Conservation (phyloP, 2,329 filamentous ascomycete species). For the Fusarium poae region DNA sequence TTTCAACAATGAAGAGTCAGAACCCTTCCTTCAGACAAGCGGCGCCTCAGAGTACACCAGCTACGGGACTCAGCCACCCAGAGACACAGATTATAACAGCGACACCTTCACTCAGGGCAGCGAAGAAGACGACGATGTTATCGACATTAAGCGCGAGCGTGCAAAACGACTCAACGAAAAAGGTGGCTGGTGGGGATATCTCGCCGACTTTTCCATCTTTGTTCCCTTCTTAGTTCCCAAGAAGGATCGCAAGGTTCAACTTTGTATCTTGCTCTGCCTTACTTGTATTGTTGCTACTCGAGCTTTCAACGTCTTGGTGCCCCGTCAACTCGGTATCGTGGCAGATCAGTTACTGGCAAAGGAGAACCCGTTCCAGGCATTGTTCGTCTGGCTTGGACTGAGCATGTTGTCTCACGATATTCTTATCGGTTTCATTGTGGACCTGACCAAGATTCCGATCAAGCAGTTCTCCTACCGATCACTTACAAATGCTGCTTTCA, state of each 20-base stretch:
- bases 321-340: conserved; percentile 51
- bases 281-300: conserved; percentile 44
- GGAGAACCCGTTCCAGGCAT: conserved; percentile 35
- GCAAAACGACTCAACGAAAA: conserved; percentile 47
- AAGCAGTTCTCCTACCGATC: conserved; percentile 62
- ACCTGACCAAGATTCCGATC: conserved; percentile 52
- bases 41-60: not conserved
- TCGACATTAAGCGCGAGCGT: conserved; percentile 47
- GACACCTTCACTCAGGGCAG: conserved; percentile 15
- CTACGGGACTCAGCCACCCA: conserved; percentile 32
- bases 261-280: conserved; percentile 46
- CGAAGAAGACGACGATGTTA: conserved; percentile 44
- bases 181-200: conserved; percentile 52
- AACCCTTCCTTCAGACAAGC: conserved; percentile 24
- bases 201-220: conserved; percentile 51
- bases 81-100: not conserved
- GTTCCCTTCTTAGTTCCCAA: conserved; percentile 51
- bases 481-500: conserved; percentile 72
- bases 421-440: conserved; percentile 34
- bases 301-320: conserved; percentile 51
- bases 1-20: conserved; percentile 20
- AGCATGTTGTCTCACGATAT: conserved; percentile 25
- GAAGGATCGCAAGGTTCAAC: conserved; percentile 51
- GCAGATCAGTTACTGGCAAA: conserved; percentile 49
- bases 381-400: conserved; percentile 40